Evolutionary conservation across 371 early-diverging fungal genomes (phyloP), one percentile per base, ranked within the genome.

Genomic region (Rhizomucor pusillus): DNA sequence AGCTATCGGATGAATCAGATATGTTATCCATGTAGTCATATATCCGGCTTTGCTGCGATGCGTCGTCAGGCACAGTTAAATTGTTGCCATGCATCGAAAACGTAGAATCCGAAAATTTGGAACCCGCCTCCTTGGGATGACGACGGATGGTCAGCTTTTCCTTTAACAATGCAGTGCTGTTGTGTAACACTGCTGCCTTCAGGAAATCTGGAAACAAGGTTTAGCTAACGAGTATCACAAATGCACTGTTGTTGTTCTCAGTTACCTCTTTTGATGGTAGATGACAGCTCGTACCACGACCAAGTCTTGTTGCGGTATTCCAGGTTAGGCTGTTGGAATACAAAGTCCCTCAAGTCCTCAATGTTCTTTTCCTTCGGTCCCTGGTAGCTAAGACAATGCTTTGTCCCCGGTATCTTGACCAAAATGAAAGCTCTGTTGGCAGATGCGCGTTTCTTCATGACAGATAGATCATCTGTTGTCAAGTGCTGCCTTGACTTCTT

Each of bases 241-340:
- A 22, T 20, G 20, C 14, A 37, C 14, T 50, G 18, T 29, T 29
- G 5, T 29, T 29, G 3, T 29, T 29, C 20, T 48, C 11, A 37
- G 47, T 52, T 60, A 76, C 79, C 86, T 75, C 69, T 81, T 50
- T 87, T 88, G 19, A 91, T 71, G 2, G 71, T 77, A 19, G 77
- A 75, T 29, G 84, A 53, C 40, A 91, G 67, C 40, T 91, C 90
- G 24, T 75, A 75, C 77, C 83, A 82, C 7, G 88, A 82, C 89
- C 90, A 91, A 1, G 89, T 88, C 57, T 76, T 84, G 60, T 90
- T 89, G 16, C 82, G 67, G 56, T 88, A 89, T 63, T 89, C 89
- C 2, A 91, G 56, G 1, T 85, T 86, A 3, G 90, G 90, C 65
- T 89, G 77, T 16, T 73, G 67, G 56, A 91, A 89, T 1, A 79